These are phyloP conservation scores for Parietaria judaica DNA, from an alignment of 306 rosid genomes.

Conservation along the genomic window DNA sequence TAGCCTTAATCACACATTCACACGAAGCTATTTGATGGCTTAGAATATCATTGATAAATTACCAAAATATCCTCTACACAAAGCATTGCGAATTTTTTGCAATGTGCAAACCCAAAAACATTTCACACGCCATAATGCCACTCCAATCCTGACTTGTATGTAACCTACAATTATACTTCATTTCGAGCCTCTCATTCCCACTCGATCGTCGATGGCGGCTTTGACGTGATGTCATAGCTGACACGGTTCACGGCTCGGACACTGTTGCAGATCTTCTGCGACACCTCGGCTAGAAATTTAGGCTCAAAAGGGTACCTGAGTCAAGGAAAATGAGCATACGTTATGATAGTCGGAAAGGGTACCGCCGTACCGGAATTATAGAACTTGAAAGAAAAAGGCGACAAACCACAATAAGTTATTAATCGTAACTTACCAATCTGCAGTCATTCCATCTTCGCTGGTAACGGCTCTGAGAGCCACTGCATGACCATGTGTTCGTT, in stretches of 20 bases:
- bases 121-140: too few species aligned
- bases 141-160: not conserved
- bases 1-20: too few species aligned
- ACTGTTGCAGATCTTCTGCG: conserved; percentile 79
- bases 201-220: conserved; percentile 96
- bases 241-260: conserved; percentile 90
- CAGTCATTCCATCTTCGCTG: conserved; percentile 99
- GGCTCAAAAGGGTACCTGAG: conserved; percentile 82
- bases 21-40: too few species aligned
- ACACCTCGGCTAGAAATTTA: conserved; percentile 68
- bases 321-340: not conserved
- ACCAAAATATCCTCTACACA: too few species aligned
- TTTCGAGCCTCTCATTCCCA: conserved; percentile 51
- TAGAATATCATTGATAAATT: too few species aligned
- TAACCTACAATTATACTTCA: not conserved
- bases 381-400: too few species aligned
- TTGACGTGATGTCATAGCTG: conserved; percentile 84
- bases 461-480: conserved; percentile 95
- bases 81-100: too few species aligned
- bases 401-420: not conserved
- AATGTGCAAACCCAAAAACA: too few species aligned
- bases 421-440: conserved; percentile 63
- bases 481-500: conserved; percentile 94
- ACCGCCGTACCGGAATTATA: not conserved
- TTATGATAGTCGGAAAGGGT: not conserved